Evolutionary conservation across 2,329 filamentous ascomycete genomes (phyloP), one percentile per base, ranked within the genome.

Genomic region (Metarhizium humberi): DNA sequence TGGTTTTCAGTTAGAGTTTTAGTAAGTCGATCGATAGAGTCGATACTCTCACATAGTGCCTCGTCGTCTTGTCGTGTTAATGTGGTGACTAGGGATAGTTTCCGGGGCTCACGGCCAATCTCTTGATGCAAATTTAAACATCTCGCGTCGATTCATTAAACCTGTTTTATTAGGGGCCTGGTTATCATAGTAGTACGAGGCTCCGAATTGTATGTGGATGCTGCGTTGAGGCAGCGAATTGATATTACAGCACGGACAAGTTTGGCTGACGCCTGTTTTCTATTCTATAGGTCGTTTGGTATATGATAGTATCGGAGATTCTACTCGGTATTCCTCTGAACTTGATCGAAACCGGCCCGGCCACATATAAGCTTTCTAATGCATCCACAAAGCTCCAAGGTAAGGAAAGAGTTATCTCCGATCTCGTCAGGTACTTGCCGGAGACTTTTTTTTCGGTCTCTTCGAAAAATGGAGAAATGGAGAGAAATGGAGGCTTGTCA

Each of bases 311-410:
- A 14, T 16, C 18, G 6, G 6, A 34, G 3, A 20, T 25, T 20
- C 34, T 36, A 11, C 32, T 34, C 10, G 10, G 10, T 34, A 34
- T 29, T 5, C 25, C 53, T 6, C 47, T 32, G 18, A 16, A 3
- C 16, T 25, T 36, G 13, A 32, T 53, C 46, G 45, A 50, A 45
- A 32, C 18, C 13, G 36, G 8, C 29, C 25, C n/a, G 42, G 29
- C 36, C 16, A 30, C 18, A 30, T 16, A 43, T 48, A 18, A n/a
- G 43, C 32, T 38, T 45, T 54, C 30, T 18, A 29, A 57, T 57
- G 55, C 55, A 57, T 51, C 52, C 52, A 50, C 55, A 57, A 34
- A 38, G 38, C 11, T 52, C 53, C 45, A 57, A 57, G 55, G 55
- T 55, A 55, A 14, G 55, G 42, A 11, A 45, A 29, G 18, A 13